Conservation (phyloP, 352 stramenopile species). For the Stephanocyclus meneghinianus region DNA sequence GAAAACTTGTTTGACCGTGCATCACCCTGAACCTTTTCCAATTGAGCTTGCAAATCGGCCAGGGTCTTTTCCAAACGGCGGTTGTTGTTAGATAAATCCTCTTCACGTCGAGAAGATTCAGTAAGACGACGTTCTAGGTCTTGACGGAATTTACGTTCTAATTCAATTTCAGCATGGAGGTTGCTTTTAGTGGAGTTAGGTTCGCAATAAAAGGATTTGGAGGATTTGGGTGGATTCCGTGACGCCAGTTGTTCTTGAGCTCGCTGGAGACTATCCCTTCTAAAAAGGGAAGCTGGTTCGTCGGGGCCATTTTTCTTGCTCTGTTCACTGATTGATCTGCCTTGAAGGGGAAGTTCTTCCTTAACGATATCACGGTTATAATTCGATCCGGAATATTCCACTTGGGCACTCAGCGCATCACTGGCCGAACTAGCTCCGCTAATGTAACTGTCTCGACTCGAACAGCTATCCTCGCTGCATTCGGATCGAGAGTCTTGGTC, state of each 20-base stretch:
- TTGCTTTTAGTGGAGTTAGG: constrained; percentile 19
- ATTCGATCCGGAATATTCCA: constrained; percentile 2
- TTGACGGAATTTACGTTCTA: constrained; percentile 19
- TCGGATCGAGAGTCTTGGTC: constrained; percentile 12
- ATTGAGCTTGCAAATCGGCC: constrained; percentile 19
- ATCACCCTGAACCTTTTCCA: constrained; percentile 34
- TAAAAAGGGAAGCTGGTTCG: not conserved
- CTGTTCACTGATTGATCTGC: not conserved
- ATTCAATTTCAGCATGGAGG: constrained; percentile 29
- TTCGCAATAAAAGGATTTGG: constrained; percentile 19
- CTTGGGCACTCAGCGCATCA: constrained; percentile 20
- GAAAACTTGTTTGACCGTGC: constrained; percentile 31
- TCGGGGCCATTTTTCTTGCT: not conserved
- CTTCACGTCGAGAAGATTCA: constrained; percentile 29
- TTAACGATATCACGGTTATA: not conserved
- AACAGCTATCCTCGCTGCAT: not conserved
- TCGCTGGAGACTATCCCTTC: constrained; percentile 26
- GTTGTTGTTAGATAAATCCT: constrained; percentile 45
- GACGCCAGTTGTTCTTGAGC: constrained; percentile 24
- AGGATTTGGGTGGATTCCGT: not conserved
- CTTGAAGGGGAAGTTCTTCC: not conserved
- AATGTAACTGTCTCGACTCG: constrained; percentile 10
- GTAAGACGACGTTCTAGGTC: constrained; percentile 36
- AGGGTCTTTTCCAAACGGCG: constrained; percentile 27
- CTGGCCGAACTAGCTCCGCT: constrained; percentile 37